Evolutionary conservation across 2,329 filamentous ascomycete species (phyloP), one percentile per base, ranked within the genome.

Genomic region (Canariomyces notabilis): DNA sequence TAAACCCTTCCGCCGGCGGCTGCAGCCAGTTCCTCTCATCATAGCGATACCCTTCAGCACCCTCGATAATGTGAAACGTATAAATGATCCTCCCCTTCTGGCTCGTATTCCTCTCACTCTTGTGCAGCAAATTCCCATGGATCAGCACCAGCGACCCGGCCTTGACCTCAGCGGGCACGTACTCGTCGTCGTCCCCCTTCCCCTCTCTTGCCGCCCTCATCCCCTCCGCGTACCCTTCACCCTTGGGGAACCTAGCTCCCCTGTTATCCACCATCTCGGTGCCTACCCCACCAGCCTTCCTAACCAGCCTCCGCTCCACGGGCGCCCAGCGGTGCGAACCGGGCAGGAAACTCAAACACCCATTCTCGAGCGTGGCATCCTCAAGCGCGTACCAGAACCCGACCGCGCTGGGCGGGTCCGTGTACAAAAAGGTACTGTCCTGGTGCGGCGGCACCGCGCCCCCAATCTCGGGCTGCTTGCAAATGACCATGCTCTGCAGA

Each of bases 321-420:
- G 82, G 78, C 2, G 84, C 83, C 62, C 83, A 82, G 59, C 61
- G 55, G 62, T 97, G 91, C 56, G 83, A 89, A 0, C 90, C 91
- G 0, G 81, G 83, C 56, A 89, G 77, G 68, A 97, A 95, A 53
- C 84, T 87, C 60, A 98, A 66, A 59, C 90, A 95, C 1, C 89
- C 93, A 65, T 98, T 98, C 63, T 84, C 81, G 1, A 75, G 71
- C 6, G 87, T 91, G 18, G 89, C 88, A 66, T 97, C 91, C 70
- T 98, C 90, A 32, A 98, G 77, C 11, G 93, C 93, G 66, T 96
- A 95, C 93, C 93, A 98, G 71, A 91, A 97, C 0, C 93, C 93
- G 2, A 97, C 87, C 0, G 93, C 93, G 32, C 80, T 87, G 1
- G 91, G 91, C 31, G 88, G 85, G 55, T 89, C 73, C 1, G 93